Base-by-base conservation (phyloP, 2,329 filamentous ascomycete species). In the Cordyceps tenuipes region DNA sequence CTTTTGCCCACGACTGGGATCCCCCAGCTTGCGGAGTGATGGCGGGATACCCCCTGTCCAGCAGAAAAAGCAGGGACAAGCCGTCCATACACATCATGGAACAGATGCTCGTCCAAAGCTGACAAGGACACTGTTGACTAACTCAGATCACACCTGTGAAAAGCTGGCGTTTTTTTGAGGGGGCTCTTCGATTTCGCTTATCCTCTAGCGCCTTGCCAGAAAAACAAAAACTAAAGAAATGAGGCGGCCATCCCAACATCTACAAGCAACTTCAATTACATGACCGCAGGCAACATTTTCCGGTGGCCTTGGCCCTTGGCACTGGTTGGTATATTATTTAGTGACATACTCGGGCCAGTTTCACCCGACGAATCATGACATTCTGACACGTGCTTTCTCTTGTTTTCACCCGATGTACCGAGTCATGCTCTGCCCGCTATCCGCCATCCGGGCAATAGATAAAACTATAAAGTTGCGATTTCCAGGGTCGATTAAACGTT, bases 381-480 rank as follows among this genome's bases (percentile, higher is more conserved):
- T 52, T 59, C 47, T 52, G 52, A 51, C 56, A 44, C 8, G 36
- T 59, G 48, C 10, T 36, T 50, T 58, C 36, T 36, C n/a, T n/a
- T 9, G 10, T 15, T 4, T n/a, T 15, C n/a, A 1, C 10, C 23
- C 10, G 34, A 36, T 9, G 3, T 17, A 9, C 19, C 48, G 55
- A 19, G 55, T 49, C 55, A 57, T 39, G 46, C 9, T 29, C 55
- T 31, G 55, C 26, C 34, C 7, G 55, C 26, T n/a, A n/a, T n/a
- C n/a, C n/a, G n/a, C n/a, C 34, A 36, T 36, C 12, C 5, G 26
- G 26, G 26, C 26, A 29, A 36, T 5, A 36, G 12, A 36, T 8
- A 36, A 36, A 36, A 36, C 7, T 3, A 36, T 29, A 36, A 9
- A 36, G 34, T 36, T 7, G 34, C 34, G 7, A 12, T 36, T 36